Evolutionary conservation across 2,329 filamentous ascomycete species (phyloP).

Genomic region (Tolypocladium endophyticum): DNA sequence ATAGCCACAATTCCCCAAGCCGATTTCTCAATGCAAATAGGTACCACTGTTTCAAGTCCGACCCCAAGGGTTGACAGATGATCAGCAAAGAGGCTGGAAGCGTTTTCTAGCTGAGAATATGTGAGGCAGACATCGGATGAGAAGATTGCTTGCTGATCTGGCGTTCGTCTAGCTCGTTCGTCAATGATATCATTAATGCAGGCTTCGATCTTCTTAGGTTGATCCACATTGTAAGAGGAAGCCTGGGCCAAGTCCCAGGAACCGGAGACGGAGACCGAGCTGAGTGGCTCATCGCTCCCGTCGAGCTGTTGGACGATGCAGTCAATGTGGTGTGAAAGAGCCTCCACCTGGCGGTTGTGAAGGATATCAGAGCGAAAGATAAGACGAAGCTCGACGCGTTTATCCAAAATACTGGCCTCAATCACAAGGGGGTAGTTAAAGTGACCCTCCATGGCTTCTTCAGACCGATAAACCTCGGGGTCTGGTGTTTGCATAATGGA

Average conservation of each 20-base stretch:
- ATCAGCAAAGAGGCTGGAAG: background rate
- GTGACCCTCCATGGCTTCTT: background rate
- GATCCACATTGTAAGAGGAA: background rate
- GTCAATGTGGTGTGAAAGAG: background rate
- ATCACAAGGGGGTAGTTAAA: slow-evolving; percentile 5
- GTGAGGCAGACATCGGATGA: slow-evolving; percentile 32
- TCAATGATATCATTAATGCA: slow-evolving; percentile 31
- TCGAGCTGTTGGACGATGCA: background rate
- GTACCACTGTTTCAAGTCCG: slow-evolving; percentile 7
- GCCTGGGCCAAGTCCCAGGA: background rate
- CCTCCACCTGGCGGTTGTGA: background rate
- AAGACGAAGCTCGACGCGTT: background rate
- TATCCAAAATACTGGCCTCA: background rate
- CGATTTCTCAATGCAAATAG: slow-evolving; percentile 26
- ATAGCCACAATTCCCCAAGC: slow-evolving; percentile 13
- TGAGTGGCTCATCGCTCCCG: background rate
- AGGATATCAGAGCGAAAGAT: background rate
- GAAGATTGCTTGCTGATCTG: slow-evolving; percentile 24
- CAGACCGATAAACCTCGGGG: background rate
- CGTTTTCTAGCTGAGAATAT: slow-evolving; percentile 24
- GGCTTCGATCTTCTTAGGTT: background rate
- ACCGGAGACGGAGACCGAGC: background rate
- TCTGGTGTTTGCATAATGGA: background rate
- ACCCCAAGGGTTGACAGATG: background rate
- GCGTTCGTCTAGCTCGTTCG: slow-evolving; percentile 20